Evolutionary conservation across 352 stramenopile genomes (phyloP), one percentile per base, ranked within the genome.

Genomic region (Phytophthora melonis): DNA sequence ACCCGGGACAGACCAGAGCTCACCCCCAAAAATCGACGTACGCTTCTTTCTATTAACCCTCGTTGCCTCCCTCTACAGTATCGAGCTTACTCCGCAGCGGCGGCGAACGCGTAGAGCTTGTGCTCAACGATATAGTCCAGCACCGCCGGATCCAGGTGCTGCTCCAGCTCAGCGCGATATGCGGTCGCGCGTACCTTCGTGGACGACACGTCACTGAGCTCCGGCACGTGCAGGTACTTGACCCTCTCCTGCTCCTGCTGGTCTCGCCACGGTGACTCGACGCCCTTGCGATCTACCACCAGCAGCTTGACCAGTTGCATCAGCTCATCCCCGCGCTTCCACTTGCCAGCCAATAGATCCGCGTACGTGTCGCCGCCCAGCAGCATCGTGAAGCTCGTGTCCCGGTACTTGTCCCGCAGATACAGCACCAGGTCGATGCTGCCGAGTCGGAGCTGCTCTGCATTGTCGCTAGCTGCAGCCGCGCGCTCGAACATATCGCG

Each of bases 301-400:
- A 96, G 72, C 5, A 97, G 59, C 49, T 85, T 81, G 0, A 95
- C 78, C 4, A 89, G 69, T 32, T 79, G 79, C 76, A 91, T 78
- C 1, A 97, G 79, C 66, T 93, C 82, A 18, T 96, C 79, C 3
- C 86, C 90, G 32, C 81, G 72, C 65, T 97, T 97, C 92, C 92
- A 97, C 74, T 97, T 97, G 49, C 89, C 89, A 25, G 81, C 77
- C 45, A 88, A 60, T 57, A 97, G 70, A 70, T 97, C 92, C 7
- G 80, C 79, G 76, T 91, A 97, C 57, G 92, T 96, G 72, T 97
- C 92, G 6, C 78, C 89, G 6, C 91, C 92, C 6, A 97, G 61
- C 23, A 97, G 73, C 79, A 95, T 83, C 58, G 87, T 87, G 32
- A 96, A 97, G 32, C 54, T 72, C 23, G 77, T 78, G 58, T 94